Conservation (phyloP, 345 rosid species). For the Acer yangbiense region DNA sequence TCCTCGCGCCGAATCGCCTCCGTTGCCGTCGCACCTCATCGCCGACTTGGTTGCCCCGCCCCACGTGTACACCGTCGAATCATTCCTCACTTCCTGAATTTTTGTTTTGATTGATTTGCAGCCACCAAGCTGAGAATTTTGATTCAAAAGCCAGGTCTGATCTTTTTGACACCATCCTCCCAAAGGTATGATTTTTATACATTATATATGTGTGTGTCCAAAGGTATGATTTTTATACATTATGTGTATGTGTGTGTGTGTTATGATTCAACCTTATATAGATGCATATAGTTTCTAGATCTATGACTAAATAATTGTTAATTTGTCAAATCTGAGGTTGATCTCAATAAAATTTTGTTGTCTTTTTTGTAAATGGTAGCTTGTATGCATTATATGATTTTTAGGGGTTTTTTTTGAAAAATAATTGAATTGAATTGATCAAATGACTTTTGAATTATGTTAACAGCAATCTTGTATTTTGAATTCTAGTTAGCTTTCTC, state of each 20-base stretch:
- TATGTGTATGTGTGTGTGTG: not conserved
- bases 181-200: slow-evolving; percentile 50
- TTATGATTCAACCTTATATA: not conserved
- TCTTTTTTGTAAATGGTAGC: not conserved
- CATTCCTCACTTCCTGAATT: no score
- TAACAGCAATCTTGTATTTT: no score
- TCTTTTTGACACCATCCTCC: slow-evolving; percentile 71
- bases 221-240: slow-evolving; percentile 46
- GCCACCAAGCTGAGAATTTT: slow-evolving; percentile 65
- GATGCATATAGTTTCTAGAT: not conserved
- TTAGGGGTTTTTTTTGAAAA: not conserved
- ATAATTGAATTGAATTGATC: not conserved
- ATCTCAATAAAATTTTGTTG: not conserved
- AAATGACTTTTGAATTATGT: no score
- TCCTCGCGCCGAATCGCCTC: no score
- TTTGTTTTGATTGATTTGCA: slow-evolving; percentile 30
- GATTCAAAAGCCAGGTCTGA: slow-evolving; percentile 66
- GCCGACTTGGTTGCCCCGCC: no score
- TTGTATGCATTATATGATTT: not conserved
- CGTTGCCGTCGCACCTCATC: no score
- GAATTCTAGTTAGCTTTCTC: no score
- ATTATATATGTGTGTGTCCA: not conserved
- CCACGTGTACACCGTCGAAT: no score
- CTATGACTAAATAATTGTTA: not conserved
- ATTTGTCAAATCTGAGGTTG: not conserved